phyloP scores from a whole-genome alignment of 2,329 filamentous ascomycete species.

The Spiromastix sp. region DNA sequence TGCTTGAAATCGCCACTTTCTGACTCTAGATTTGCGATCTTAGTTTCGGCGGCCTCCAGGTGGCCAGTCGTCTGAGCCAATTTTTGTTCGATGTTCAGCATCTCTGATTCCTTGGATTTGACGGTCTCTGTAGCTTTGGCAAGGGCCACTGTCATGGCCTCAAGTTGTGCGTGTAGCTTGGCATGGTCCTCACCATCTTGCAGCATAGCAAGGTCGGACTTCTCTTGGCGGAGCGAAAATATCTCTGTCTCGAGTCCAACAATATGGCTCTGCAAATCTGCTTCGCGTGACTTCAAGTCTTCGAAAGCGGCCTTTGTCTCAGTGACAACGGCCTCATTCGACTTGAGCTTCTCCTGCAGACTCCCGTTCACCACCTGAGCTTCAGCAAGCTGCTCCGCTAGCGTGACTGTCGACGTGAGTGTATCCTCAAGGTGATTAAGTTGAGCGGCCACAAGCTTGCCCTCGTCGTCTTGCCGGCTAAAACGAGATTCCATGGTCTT shows the following conservation, averaged over 20 bases:
- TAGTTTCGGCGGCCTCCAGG: constrained; percentile 12
- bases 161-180: constrained; percentile 17
- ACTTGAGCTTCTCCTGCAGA: constrained; percentile 14
- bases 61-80: constrained; percentile 14
- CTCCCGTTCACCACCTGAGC: constrained; percentile 12
- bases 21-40: constrained; percentile 11
- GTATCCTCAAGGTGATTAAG: constrained; percentile 13
- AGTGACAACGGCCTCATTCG: constrained; percentile 12
- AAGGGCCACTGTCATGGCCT: constrained; percentile 14
- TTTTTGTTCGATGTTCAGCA: constrained; percentile 11
- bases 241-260: constrained; percentile 16
- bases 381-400: constrained; percentile 16
- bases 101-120: constrained; percentile 14
- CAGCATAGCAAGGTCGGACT: constrained; percentile 8
- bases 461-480: constrained; percentile 10
- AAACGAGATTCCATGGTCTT: constrained; percentile 12
- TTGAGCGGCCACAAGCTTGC: constrained; percentile 12
- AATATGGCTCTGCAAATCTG: constrained; percentile 21
- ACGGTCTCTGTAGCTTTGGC: constrained; percentile 10
- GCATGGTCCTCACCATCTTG: constrained; percentile 15
- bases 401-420: constrained; percentile 11
- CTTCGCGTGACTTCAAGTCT: constrained; percentile 10
- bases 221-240: constrained; percentile 13
- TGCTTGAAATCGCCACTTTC: constrained; percentile 16
- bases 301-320: constrained; percentile 4